A percentile compares a stretch with the other conserved stretches of the same genome.
phyloP scores from a whole-genome alignment of 2,329 filamentous ascomycete genomes.

The Aureobasidium pullulans region DNA sequence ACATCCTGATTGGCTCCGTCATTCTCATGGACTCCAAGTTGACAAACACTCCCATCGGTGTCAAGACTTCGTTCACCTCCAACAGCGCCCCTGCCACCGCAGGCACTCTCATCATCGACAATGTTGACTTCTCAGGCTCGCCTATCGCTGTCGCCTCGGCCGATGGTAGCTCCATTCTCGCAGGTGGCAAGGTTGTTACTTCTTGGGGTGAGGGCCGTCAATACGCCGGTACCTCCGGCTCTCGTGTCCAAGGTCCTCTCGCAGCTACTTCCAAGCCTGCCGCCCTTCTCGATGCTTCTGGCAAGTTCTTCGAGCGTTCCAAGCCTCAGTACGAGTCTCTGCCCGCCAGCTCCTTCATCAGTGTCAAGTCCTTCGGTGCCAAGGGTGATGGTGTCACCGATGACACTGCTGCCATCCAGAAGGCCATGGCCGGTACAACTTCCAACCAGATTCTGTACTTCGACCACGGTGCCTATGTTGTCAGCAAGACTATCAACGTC shows the following conservation, averaged over 20 bases:
- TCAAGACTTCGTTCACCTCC: conserved; percentile 69
- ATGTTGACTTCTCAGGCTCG: conserved; percentile 64
- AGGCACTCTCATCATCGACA: conserved; percentile 78
- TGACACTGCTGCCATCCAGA: conserved; percentile 79
- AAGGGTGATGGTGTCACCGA: conserved; percentile 83
- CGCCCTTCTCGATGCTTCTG: conserved; percentile 55
- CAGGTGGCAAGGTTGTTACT: conserved; percentile 59
- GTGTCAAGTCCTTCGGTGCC: conserved; percentile 71
- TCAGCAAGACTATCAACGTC: conserved; percentile 53
- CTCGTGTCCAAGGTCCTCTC: conserved; percentile 49
- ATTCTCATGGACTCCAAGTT: conserved; percentile 75
- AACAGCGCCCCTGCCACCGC: conserved; percentile 59
- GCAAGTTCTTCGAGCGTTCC: conserved; percentile 70
- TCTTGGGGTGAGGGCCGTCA: conserved; percentile 75
- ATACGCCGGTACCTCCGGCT: conserved; percentile 50
- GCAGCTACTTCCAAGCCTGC: conserved; percentile 55
- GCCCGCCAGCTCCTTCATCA: conserved; percentile 64
- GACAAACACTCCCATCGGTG: conserved; percentile 65
- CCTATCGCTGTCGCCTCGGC: conserved; percentile 52
- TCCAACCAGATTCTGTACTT: conserved; percentile 53
- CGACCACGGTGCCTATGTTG: conserved; percentile 56
- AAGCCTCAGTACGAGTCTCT: conserved; percentile 81
- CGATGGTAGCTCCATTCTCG: conserved; percentile 60
- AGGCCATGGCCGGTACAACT: conserved; percentile 60
- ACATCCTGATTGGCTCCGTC: conserved; percentile 78